Evolutionary conservation across 768 basidiomycete genomes (phyloP).

Genomic region (Coprinopsis strossmayeri): DNA sequence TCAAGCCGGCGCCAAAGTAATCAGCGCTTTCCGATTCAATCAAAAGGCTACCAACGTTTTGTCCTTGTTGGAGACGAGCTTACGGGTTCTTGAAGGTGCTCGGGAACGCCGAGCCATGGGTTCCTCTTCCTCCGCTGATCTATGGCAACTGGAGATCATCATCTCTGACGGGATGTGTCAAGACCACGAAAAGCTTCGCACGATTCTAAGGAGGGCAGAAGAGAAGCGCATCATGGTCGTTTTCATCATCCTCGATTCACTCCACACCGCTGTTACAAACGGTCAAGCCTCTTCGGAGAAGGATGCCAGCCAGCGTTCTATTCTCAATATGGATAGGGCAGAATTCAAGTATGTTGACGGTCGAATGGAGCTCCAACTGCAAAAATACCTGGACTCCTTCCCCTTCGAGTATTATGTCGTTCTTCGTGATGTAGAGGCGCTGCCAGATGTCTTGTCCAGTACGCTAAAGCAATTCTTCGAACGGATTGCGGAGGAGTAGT

Average conservation of each 20-base stretch:
- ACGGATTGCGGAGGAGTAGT: constrained; percentile 66
- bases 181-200: constrained; percentile 81
- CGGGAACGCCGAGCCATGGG: constrained; percentile 56
- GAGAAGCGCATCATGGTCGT: constrained; percentile 93
- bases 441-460: constrained; percentile 84
- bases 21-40: constrained; percentile 82
- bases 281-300: constrained; percentile 12
- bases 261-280: constrained; percentile 36
- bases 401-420: constrained; percentile 98
- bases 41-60: constrained; percentile 88
- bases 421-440: constrained; percentile 81
- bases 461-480: constrained; percentile 93
- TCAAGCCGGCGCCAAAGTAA: constrained; percentile 70
- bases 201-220: constrained; percentile 74
- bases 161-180: constrained; percentile 99
- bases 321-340: constrained; percentile 89
- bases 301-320: constrained; percentile 54
- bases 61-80: constrained; percentile 71
- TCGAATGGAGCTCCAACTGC: constrained; percentile 78
- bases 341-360: constrained; percentile 80
- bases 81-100: constrained; percentile 69
- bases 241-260: constrained; percentile 91
- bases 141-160: constrained; percentile 98
- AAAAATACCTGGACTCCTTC: constrained; percentile 91
- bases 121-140: constrained; percentile 64